Evolutionary conservation across 768 basidiomycete species (phyloP), one percentile per base, ranked within the genome.

Genomic region (Mycena albidolilacea): DNA sequence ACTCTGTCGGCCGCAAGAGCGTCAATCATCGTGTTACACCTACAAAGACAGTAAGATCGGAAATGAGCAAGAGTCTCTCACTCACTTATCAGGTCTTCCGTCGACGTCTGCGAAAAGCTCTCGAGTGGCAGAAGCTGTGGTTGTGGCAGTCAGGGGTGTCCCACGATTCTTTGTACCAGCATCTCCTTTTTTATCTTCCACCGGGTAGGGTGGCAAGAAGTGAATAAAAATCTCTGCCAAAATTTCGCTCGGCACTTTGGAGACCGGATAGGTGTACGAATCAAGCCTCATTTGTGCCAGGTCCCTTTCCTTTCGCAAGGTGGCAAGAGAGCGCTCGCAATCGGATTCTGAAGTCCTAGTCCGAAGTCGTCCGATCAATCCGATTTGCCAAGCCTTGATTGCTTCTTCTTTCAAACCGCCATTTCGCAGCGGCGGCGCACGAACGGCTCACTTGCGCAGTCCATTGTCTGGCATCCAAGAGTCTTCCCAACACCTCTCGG

Each of bases 11-110:
- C 65, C 37, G 64, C 64, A 54, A 65, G 64, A 39, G 35, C 50
- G 37, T 65, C n/a, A 65, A 54, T 65, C 64, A 65, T 65, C 50
- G 50, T 65, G 64, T 65, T 63, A 63, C 61, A 48, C 60, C 60
- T 62, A 62, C 61, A 63, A 63, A 63, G 44, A 63, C 44, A 63
- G 61, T 63, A 15, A 63, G 61, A 63, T 63, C 43, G 61, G 61
- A 48, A 63, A 63, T 48, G 61, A 63, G 61, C 61, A 63, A 44
- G 30, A 63, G 23, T 63, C 61, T 63, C 61, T 63, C 30, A 48
- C 61, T 63, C 61, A 48, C 44, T 43, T 7, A 14, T 11, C n/a
- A 59, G 60, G 43, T 62, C 41, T 15, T 63, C 44, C 30, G 61
- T 63, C 12, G 61, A 63, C 23, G 61, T 63, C 44, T 17, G 19